These are phyloP conservation scores for Candida frijolesensis DNA, from an alignment of 1,139 yeast species.

Conservation along the genomic window DNA sequence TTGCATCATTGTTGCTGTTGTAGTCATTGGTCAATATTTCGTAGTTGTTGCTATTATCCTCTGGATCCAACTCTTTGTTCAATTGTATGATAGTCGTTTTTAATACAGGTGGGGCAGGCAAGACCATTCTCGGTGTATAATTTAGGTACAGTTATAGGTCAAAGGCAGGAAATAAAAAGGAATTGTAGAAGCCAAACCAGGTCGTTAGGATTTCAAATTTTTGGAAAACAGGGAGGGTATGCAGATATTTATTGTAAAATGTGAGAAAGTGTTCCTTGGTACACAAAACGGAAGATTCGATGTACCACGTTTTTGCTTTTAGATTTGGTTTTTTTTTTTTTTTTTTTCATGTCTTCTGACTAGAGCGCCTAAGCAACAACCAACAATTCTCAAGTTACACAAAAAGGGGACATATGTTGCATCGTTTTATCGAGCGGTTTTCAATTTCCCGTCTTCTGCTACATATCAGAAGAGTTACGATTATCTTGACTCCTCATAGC, in stretches of 20 bases:
- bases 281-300: background rate
- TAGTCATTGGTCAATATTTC: conserved; percentile 47
- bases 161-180: background rate
- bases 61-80: conserved; percentile 49
- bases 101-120: conserved; percentile 63
- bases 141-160: background rate
- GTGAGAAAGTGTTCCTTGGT: conserved; percentile 3
- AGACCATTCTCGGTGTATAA: conserved; percentile 9
- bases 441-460: too few species aligned
- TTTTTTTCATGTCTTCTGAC: conserved; percentile 5
- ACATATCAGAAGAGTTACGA: too few species aligned
- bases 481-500: too few species aligned
- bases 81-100: conserved; percentile 65
- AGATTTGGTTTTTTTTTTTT: background rate
- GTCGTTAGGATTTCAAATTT: background rate
- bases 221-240: background rate
- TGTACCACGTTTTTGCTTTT: conserved; percentile 3
- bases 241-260: background rate
- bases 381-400: background rate
- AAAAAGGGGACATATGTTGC: too few species aligned
- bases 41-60: conserved; percentile 40
- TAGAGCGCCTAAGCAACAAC: background rate
- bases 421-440: too few species aligned
- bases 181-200: background rate
- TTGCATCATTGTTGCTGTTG: conserved; percentile 4